phyloP scores from a whole-genome alignment of 495 filamentous ascomycete genomes.

The Rhypophila decipiens region DNA sequence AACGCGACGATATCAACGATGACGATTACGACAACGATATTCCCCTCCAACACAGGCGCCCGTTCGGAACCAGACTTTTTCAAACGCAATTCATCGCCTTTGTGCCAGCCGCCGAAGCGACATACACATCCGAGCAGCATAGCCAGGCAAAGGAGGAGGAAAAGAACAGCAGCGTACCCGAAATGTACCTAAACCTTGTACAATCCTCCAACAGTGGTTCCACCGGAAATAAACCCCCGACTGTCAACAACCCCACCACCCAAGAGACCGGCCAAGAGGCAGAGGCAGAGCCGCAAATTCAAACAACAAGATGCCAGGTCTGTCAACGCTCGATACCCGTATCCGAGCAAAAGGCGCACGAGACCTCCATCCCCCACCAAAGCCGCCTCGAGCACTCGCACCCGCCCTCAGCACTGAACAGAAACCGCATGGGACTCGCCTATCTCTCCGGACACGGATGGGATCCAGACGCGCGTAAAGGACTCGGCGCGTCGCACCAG shows the following conservation, averaged over 20 bases:
- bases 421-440: constrained; percentile 66
- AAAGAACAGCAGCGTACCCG: constrained; percentile 41
- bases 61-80: constrained; percentile 77
- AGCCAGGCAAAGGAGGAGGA: constrained; percentile 12
- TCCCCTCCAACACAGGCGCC: constrained; percentile 63
- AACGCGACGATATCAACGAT: too few relatives aligned
- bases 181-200: constrained; percentile 69
- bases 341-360: constrained; percentile 43
- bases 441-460: constrained; percentile 75
- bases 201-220: too few relatives aligned
- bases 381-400: constrained; percentile 72
- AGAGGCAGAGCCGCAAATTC: not conserved
- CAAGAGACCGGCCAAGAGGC: not conserved
- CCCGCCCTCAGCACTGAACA: constrained; percentile 77
- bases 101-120: constrained; percentile 56
- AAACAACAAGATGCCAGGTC: not conserved
- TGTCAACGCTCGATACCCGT: too few relatives aligned
- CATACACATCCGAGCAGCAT: constrained; percentile 31
- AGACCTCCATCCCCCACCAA: constrained; percentile 75
- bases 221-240: constrained; percentile 31
- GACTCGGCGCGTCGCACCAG: constrained; percentile 64
- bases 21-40: constrained; percentile 49
- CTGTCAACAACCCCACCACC: constrained; percentile 7
- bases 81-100: constrained; percentile 74
- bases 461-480: constrained; percentile 73